Percentiles rank a stretch among this genome's conserved stretches.
Conservation (phyloP, 805 yeast species). For the Wickerhamiella cacticola region DNA sequence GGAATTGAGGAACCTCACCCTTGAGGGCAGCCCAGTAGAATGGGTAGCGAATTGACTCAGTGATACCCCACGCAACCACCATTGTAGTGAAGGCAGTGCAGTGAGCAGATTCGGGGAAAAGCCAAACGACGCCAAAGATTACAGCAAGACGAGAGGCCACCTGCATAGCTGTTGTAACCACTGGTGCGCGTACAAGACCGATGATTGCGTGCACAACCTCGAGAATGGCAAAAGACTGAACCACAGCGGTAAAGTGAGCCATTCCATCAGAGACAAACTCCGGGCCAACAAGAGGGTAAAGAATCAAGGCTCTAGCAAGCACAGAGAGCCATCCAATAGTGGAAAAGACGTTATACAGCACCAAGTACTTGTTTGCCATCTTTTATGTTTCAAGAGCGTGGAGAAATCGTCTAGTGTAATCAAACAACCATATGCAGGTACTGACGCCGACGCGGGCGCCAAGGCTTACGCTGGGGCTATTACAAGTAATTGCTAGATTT, state of each 20-base stretch:
- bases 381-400: neutral
- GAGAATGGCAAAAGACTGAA: slow-evolving; percentile 69
- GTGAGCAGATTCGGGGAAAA: slow-evolving; percentile 62
- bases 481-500: neutral
- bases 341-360: slow-evolving; percentile 42
- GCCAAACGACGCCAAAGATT: slow-evolving; percentile 67
- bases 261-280: slow-evolving; percentile 54
- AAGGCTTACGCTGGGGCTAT: slow-evolving; percentile 5
- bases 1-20: slow-evolving; percentile 42
- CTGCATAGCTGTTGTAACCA: slow-evolving; percentile 74
- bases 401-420: neutral
- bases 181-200: slow-evolving; percentile 77
- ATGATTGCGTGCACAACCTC: slow-evolving; percentile 68
- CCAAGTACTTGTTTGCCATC: slow-evolving; percentile 27
- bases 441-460: slow-evolving; percentile 11
- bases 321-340: slow-evolving; percentile 45
- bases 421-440: slow-evolving; percentile 1
- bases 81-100: slow-evolving; percentile 46
- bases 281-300: slow-evolving; percentile 42
- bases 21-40: slow-evolving; percentile 58
- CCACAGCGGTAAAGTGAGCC: slow-evolving; percentile 42
- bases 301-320: slow-evolving; percentile 34
- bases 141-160: slow-evolving; percentile 74
- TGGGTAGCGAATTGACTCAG: slow-evolving; percentile 84
- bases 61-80: slow-evolving; percentile 77